Evolutionary conservation across 2,329 filamentous ascomycete genomes (phyloP).

Genomic region (Hymenoscyphus albidus): DNA sequence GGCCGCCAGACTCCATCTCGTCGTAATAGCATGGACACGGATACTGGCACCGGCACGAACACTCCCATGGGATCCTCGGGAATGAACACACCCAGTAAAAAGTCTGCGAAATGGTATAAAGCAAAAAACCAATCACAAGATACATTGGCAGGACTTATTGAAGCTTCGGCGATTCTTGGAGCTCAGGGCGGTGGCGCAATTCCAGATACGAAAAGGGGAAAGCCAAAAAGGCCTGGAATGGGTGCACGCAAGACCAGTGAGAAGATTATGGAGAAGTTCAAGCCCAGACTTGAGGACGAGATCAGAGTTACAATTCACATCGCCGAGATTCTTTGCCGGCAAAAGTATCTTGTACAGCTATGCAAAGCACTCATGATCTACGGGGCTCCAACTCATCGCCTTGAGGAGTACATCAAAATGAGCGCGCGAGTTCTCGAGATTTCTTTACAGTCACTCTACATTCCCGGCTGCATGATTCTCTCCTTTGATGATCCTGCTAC

Average conservation of each 20-base stretch:
- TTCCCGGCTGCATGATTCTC: constrained; percentile 91
- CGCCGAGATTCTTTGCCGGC: constrained; percentile 68
- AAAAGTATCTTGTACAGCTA: constrained; percentile 78
- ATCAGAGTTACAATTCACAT: constrained; percentile 55
- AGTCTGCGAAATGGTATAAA: constrained; percentile 35
- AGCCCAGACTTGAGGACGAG: constrained; percentile 35
- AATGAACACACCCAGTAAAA: constrained; percentile 35
- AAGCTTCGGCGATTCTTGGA: constrained; percentile 51
- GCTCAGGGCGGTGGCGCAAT: constrained; percentile 45
- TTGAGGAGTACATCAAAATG: constrained; percentile 91
- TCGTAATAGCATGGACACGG: constrained; percentile 29
- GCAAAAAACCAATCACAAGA: constrained; percentile 43
- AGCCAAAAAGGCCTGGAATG: constrained; percentile 27
- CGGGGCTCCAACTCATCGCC: constrained; percentile 82
- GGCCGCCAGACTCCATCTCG: constrained; percentile 27
- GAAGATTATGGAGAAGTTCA: constrained; percentile 24
- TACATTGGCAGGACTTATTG: constrained; percentile 49
- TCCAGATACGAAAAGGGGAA: constrained; percentile 15
- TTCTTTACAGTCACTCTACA: constrained; percentile 83
- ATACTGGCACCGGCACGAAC: constrained; percentile 18
- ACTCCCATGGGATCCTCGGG: constrained; percentile 40
- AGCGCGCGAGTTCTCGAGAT: constrained; percentile 85
- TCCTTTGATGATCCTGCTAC: constrained; percentile 75
- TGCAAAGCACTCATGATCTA: constrained; percentile 86
- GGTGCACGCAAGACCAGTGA: constrained; percentile 29